phyloP scores from a whole-genome alignment of 371 early-diverging fungal genomes.

The Apophysomyces ossiformis region DNA sequence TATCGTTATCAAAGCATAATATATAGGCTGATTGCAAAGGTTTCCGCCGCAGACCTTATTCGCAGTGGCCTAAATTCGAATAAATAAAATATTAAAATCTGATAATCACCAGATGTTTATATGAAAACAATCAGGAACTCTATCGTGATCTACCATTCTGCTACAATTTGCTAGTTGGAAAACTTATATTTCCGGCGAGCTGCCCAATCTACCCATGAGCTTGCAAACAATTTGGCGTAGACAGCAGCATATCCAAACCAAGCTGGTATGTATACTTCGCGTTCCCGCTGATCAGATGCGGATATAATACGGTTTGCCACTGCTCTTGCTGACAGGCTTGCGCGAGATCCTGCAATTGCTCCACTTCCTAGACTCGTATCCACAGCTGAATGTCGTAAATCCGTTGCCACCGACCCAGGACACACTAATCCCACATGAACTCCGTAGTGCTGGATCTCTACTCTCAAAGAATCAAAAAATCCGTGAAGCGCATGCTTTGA shows the following conservation, averaged over 20 bases:
- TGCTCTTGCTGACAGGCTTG: slow-evolving; percentile 61
- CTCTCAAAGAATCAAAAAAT: slow-evolving; percentile 83
- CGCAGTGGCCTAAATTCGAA: too few relatives aligned
- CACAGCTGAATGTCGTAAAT: slow-evolving; percentile 72
- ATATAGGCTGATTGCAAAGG: too few relatives aligned
- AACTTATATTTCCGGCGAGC: slow-evolving; percentile 53
- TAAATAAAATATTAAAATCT: too few relatives aligned
- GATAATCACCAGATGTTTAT: too few relatives aligned
- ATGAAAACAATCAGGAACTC: too few relatives aligned
- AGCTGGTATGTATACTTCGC: slow-evolving; percentile 68
- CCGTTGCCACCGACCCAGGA: slow-evolving; percentile 82
- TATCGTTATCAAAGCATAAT: too few relatives aligned
- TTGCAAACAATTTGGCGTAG: slow-evolving; percentile 61
- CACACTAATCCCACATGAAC: slow-evolving; percentile 72
- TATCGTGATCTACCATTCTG: too few relatives aligned
- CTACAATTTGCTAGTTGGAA: background rate
- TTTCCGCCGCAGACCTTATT: too few relatives aligned
- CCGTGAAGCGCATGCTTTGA: slow-evolving; percentile 87
- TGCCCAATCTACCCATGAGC: slow-evolving; percentile 64
- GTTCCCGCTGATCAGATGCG: slow-evolving; percentile 64
- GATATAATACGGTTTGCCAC: slow-evolving; percentile 68
- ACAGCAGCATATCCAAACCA: slow-evolving; percentile 58
- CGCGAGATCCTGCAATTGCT: slow-evolving; percentile 57
- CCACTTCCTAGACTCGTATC: slow-evolving; percentile 42
- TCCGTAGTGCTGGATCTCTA: slow-evolving; percentile 66